Evolutionary conservation across 2,329 filamentous ascomycete genomes (phyloP).

Genomic region (Sporothrix protearum): DNA sequence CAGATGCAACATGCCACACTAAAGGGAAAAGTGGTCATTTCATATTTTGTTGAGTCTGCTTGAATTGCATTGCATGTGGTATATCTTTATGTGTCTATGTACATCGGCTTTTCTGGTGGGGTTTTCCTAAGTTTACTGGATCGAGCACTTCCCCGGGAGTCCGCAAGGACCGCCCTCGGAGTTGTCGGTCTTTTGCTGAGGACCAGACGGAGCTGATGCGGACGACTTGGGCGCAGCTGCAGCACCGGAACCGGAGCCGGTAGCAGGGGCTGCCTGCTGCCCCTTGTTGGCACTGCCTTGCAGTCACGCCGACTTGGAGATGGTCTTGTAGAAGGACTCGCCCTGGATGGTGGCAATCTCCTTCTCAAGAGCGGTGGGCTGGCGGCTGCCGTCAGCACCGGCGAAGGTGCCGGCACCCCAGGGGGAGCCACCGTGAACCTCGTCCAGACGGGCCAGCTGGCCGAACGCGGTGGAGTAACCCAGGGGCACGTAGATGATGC

Average conservation of each 20-base stretch:
- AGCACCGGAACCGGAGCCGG: constrained; percentile 19
- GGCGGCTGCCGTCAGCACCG: constrained; percentile 72
- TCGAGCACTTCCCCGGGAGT: constrained; percentile 27
- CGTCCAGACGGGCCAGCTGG: constrained; percentile 64
- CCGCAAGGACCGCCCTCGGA: constrained; percentile 28
- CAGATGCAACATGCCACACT: background rate
- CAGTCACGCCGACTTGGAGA: constrained; percentile 74
- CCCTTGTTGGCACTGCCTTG: constrained; percentile 51
- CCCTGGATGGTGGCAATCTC: constrained; percentile 79
- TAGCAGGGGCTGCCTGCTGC: constrained; percentile 32
- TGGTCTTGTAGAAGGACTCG: constrained; percentile 73
- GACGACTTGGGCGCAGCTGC: constrained; percentile 24
- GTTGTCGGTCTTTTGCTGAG: constrained; percentile 26
- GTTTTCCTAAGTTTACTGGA: constrained; percentile 13
- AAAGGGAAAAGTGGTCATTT: background rate
- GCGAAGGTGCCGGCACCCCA: constrained; percentile 96
- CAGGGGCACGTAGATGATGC: constrained; percentile 92
- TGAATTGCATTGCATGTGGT: background rate
- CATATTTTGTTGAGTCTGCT: background rate
- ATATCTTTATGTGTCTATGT: background rate
- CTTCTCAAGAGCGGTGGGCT: constrained; percentile 72
- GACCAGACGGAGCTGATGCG: constrained; percentile 17
- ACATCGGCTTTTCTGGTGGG: background rate
- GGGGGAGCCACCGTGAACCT: constrained; percentile 80
- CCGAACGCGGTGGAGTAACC: constrained; percentile 81